Evolutionary conservation across 192 early-diverging fungal species (phyloP), one percentile per base, ranked within the genome.

Genomic region (Spizellomyces punctatus): DNA sequence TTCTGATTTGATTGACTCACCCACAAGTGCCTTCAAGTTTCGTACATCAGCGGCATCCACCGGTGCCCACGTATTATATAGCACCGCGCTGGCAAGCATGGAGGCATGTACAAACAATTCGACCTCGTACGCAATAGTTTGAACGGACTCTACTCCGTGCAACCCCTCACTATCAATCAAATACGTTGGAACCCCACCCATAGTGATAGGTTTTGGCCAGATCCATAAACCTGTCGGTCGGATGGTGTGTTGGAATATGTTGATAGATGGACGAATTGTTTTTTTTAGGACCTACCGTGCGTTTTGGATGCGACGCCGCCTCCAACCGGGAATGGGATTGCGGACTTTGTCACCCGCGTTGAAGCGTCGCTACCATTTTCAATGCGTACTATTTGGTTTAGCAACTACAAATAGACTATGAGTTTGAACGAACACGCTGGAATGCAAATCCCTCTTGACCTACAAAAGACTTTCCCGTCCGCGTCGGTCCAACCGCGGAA

Each of bases 31-130:
- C 46, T 74, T 74, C 17, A 74, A 6, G 1, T 63, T 74, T 10
- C 65, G 63, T 4, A 74, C 65, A 41, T 74, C 44, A 12, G 36
- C 65, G 14, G 72, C 72, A 52, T 74, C 64, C 43, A 74, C 44
- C 4, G 72, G 72, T 14, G 52, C 43, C 72, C 72, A 74, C 12
- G 72, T 74, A 52, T 74, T 74, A 54, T 74, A 74, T 14, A 74
- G 49, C 12, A 72, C 48, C 41, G 71, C 41, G 27, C 63, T 65
- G 7, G 63, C 46, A 14, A 72, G 50, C 63, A 66, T 72, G 10
- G 71, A 48, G 48, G 72, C 63, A 22, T 59, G 64, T 12, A 74
- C 57, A 48, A 74, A 74, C 17, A 74, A 57, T 50, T 66, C 72
- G 27, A 74, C 72, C 52, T 74, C 72, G 41, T 74, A 74, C 1